Evolutionary conservation across 1,284 basidiomycete species (phyloP).

Genomic region (Microbotryum intermedium): DNA sequence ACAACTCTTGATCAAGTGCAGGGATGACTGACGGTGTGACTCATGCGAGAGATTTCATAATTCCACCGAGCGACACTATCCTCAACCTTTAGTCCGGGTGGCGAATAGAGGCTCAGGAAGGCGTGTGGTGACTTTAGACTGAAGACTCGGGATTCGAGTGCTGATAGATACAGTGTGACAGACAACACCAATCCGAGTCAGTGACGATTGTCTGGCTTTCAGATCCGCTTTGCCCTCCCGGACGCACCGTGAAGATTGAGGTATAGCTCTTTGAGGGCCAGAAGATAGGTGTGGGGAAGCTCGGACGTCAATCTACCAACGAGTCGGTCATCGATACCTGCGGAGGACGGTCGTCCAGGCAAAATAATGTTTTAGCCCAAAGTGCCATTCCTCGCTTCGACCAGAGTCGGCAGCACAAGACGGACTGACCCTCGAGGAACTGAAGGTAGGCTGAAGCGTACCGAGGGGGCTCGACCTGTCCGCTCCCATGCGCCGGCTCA

Average conservation of each 20-base stretch:
- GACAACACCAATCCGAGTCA: neutral
- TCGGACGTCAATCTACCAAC: conserved; percentile 59
- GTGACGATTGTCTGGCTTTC: neutral
- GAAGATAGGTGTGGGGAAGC: conserved; percentile 45
- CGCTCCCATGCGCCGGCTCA: conserved; percentile 4
- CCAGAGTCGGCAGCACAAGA: neutral
- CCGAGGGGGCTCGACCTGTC: conserved; percentile 45
- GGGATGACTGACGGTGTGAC: conserved; percentile 38
- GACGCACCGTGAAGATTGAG: conserved; percentile 73
- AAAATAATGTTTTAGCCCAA: neutral
- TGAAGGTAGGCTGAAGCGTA: conserved; percentile 87
- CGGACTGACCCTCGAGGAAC: conserved; percentile 76
- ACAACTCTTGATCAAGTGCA: neutral
- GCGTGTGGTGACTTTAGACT: conserved; percentile 62
- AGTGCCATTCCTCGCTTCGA: too few species aligned
- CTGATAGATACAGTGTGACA: conserved; percentile 44
- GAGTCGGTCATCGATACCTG: conserved; percentile 63
- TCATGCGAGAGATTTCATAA: conserved; percentile 67
- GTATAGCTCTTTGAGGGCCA: conserved; percentile 69
- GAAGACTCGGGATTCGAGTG: conserved; percentile 73
- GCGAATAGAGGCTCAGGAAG: conserved; percentile 80
- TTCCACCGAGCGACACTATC: conserved; percentile 60
- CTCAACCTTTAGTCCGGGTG: conserved; percentile 50
- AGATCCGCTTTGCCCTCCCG: too few species aligned
- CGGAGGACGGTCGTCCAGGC: neutral